These are phyloP conservation scores for Yamadazyma taylorii DNA, from an alignment of 1,139 yeast genomes.

Conservation along the genomic window DNA sequence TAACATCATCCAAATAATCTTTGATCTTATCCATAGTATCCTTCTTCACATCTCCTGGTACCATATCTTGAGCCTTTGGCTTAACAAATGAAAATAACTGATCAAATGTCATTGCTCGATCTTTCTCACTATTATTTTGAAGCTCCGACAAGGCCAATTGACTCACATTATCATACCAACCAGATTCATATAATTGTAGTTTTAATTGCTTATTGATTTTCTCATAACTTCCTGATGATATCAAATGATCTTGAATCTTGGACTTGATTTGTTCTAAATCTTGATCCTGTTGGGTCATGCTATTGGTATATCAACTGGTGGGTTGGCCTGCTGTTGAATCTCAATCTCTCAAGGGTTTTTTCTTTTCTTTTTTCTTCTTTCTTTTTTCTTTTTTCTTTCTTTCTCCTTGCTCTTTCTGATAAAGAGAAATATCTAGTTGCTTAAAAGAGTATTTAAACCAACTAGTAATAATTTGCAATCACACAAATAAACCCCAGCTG, in stretches of 20 bases:
- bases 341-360: too few species aligned
- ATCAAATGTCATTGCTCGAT: conserved; percentile 50
- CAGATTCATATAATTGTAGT: conserved; percentile 67
- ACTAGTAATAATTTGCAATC: too few species aligned
- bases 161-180: conserved; percentile 82
- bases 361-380: too few species aligned
- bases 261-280: conserved; percentile 55
- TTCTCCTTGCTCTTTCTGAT: too few species aligned
- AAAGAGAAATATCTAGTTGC: too few species aligned
- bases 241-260: conserved; percentile 67
- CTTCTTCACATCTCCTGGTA: conserved; percentile 63
- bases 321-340: too few species aligned
- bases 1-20: conserved; percentile 58
- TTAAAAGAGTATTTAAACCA: too few species aligned
- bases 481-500: too few species aligned
- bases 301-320: not conserved
- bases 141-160: conserved; percentile 50
- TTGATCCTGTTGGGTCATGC: conserved; percentile 35
- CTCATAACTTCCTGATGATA: conserved; percentile 80
- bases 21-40: conserved; percentile 60
- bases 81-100: conserved; percentile 54
- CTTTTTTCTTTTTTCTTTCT: too few species aligned
- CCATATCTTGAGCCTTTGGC: conserved; percentile 66
- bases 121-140: conserved; percentile 30
- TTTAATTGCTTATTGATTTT: conserved; percentile 60